Evolutionary conservation across 1,284 basidiomycete genomes (phyloP), one percentile per base, ranked within the genome.

Genomic region (Athelia sp.): DNA sequence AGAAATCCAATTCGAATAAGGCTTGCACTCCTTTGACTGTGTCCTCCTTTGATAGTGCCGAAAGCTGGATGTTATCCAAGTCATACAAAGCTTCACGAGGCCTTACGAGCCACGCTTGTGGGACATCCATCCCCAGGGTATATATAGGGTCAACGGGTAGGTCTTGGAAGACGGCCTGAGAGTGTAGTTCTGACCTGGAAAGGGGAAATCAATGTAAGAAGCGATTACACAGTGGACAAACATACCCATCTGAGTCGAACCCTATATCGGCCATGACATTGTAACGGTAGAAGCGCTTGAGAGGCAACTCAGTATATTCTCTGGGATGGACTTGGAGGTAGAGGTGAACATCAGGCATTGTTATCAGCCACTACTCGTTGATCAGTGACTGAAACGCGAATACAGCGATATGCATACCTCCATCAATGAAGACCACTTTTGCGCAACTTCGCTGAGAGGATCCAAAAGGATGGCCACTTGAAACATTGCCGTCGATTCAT

Each of bases 231-330:
- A 19, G 6, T 17, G 45, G 34, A 8, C 21, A 18, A 22, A 65
- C 75, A 51, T 64, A 91, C 90, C 89, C 93, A 43, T 81, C 65
- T 14, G 79, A 69, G 55, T 91, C 82, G 60, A 94, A 98, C 0
- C 64, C 52, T 4, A 90, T 69, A 4, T 68, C 63, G 11, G 82
- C 72, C 1, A 76, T 67, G 2, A 94, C 69, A 45, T 82, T 84
- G 60, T 86, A 92, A 3, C 91, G 86, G 64, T 97, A 98, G 72
- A 98, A 99, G n/a, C 88, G 79, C 67, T 96, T 97, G 38, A 98
- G 69, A 1, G 94, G 93, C 42, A 98, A 71, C 90, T 97, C 91
- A 6, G 72, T 59, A 47, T 80, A 75, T 21, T 69, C 68, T 1
- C 74, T 67, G 1, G 93, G 93, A 59, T 92, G 90, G 15, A 96